Evolutionary conservation across 306 rosid genomes (phyloP).

Genomic region (Lathyrus sativus): DNA sequence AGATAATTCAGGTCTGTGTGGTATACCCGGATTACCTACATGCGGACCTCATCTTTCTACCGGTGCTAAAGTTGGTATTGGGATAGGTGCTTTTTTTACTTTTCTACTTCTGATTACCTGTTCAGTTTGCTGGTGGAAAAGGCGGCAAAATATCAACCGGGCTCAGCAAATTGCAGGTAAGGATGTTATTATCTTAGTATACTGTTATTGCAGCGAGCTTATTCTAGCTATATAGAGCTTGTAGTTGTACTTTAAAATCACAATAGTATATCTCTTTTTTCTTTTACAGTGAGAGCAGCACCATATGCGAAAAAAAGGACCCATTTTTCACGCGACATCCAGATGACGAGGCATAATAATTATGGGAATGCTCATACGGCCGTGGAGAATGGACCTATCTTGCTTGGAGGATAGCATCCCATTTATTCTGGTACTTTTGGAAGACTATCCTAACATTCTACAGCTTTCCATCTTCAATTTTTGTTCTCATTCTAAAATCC

Average conservation of each 20-base stretch:
- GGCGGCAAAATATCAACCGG: slow-evolving; percentile 83
- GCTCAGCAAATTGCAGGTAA: slow-evolving; percentile 82
- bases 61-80: slow-evolving; percentile 79
- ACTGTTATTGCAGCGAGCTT: slow-evolving; percentile 1
- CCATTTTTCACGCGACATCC: slow-evolving; percentile 82
- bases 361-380: slow-evolving; percentile 69
- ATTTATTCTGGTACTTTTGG: slow-evolving; percentile 24
- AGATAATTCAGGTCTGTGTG: slow-evolving; percentile 85
- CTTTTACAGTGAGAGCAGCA: slow-evolving; percentile 82
- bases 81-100: slow-evolving; percentile 53
- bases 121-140: slow-evolving; percentile 85
- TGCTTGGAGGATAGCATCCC: slow-evolving; percentile 57
- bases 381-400: slow-evolving; percentile 80
- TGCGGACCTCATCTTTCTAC: slow-evolving; percentile 78
- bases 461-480: slow-evolving; percentile 26
- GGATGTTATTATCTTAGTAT: slow-evolving; percentile 22
- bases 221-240: slow-evolving; percentile 5
- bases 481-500: slow-evolving; percentile 3
- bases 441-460: slow-evolving; percentile 22
- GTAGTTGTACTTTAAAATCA: slow-evolving; percentile 20
- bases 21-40: slow-evolving; percentile 83
- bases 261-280: slow-evolving; percentile 13
- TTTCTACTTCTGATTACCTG: slow-evolving; percentile 56
- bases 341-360: slow-evolving; percentile 74
- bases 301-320: slow-evolving; percentile 93